Percentiles rank a stretch among this genome's conserved stretches.
phyloP scores from a whole-genome alignment of 495 filamentous ascomycete genomes.

The Neurospora discreta region DNA sequence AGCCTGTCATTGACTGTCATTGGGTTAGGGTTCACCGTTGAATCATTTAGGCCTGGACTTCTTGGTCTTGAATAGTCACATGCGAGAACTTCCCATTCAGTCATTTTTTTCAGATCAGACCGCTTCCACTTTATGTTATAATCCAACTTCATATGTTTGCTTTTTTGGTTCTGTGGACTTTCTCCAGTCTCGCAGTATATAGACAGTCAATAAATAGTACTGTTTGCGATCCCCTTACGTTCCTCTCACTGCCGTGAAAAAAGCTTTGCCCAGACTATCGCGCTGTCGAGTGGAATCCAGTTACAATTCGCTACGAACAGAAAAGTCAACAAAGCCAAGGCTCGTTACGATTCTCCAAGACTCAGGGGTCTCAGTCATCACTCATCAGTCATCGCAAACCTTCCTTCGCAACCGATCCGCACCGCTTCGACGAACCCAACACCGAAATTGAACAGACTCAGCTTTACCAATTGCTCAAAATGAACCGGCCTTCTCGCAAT shows the following conservation, averaged over 20 bases:
- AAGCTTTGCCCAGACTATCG: not conserved
- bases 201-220: not conserved
- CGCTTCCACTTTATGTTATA: not conserved
- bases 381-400: not conserved
- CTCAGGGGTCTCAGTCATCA: not conserved
- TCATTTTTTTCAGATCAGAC: not conserved
- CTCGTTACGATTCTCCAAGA: not conserved
- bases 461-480: slow-evolving; percentile 15
- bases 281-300: not conserved
- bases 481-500: slow-evolving; percentile 57
- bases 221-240: not conserved
- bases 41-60: not conserved
- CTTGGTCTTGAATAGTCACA: not conserved
- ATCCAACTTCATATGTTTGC: not conserved
- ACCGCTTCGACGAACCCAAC: not conserved
- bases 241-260: not conserved
- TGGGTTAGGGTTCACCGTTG: not conserved
- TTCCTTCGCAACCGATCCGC: not conserved
- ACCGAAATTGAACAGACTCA: not conserved
- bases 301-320: not conserved
- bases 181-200: not conserved
- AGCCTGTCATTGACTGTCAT: not conserved
- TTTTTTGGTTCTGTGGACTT: not conserved
- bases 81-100: not conserved
- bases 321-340: not conserved